Evolutionary conservation across 805 yeast species (phyloP), one percentile per base, ranked within the genome.

Genomic region (Pichia thaimueangensis): DNA sequence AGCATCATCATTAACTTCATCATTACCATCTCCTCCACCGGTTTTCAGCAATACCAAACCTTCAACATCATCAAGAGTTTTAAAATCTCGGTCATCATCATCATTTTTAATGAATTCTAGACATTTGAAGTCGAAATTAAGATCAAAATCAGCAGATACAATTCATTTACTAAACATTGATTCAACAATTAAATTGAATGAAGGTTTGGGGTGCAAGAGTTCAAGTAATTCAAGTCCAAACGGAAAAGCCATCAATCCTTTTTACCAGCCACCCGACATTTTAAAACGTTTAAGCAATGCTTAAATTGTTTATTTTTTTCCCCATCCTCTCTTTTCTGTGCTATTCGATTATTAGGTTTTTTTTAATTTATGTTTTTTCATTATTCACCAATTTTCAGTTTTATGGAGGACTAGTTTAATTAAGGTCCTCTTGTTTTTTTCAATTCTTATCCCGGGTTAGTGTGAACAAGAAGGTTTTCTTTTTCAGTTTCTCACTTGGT

Each of bases 241-340:
- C 9, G 17, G 10, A 10, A 43, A 32, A 22, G 43, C 43, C 13
- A 39, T 19, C 0, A 57, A 57, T 33, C 61, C 61, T 1, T 57
- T 57, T 34, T 57, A 57, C 43, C 48, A 42, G 25, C 60, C 61
- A 16, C 57, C 60, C 9, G 57, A 47, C 7, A 50, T 56, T 20
- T 37, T 56, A 21, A 54, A 55, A 43, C 51, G 49, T 27, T 40
- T 54, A 12, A 40, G 32, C n/a, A 32, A 37, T 17, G 17, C 37
- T 20, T 28, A 19, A 30, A 25, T 10, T 11, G 29, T 25, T 25
- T 25, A 13, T 13, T 25, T 25, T 25, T 25, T 10, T 25, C 29
- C 13, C 29, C 10, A 13, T 25, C 29, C 12, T 25, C 29, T 25
- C n/a, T n/a, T n/a, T n/a, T n/a, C n/a, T n/a, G n/a, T n/a, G n/a